Evolutionary conservation across 352 stramenopile species (phyloP).

Genomic region (Globisporangium spiculum): DNA sequence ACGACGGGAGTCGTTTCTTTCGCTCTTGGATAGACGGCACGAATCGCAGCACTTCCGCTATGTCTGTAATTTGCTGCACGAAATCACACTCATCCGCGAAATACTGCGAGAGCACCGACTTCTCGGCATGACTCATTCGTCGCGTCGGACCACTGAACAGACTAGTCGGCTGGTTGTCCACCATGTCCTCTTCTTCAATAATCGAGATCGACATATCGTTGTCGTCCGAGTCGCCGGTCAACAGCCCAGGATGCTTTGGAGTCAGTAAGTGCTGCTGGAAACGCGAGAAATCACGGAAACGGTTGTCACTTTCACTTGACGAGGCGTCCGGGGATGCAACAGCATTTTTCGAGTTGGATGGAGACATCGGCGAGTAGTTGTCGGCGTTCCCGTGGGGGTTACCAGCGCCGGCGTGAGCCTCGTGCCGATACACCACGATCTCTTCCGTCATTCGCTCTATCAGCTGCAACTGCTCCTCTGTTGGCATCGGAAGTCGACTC

Average conservation of each 20-base stretch:
- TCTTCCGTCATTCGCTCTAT: constrained; percentile 79
- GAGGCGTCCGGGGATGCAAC: constrained; percentile 22
- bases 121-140: constrained; percentile 78
- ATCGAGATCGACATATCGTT: constrained; percentile 36
- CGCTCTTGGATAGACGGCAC: constrained; percentile 77
- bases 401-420: constrained; percentile 34
- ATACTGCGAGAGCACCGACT: constrained; percentile 77
- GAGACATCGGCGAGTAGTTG: constrained; percentile 38
- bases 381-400: constrained; percentile 22
- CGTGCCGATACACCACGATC: constrained; percentile 60
- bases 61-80: constrained; percentile 87
- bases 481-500: constrained; percentile 71
- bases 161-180: constrained; percentile 63
- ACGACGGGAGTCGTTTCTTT: constrained; percentile 72
- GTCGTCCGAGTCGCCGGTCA: constrained; percentile 41
- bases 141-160: constrained; percentile 68
- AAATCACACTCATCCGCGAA: constrained; percentile 88
- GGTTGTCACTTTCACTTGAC: constrained; percentile 43
- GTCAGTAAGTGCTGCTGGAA: constrained; percentile 87
- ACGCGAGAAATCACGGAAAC: constrained; percentile 81
- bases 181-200: constrained; percentile 70
- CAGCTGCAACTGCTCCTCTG: constrained; percentile 81
- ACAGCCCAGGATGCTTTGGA: constrained; percentile 52
- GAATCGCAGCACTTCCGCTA: constrained; percentile 79
- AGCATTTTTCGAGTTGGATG: constrained; percentile 25